Evolutionary conservation across 176 grass and related monocot genomes (phyloP).

Genomic region (Hordeum marinum): DNA sequence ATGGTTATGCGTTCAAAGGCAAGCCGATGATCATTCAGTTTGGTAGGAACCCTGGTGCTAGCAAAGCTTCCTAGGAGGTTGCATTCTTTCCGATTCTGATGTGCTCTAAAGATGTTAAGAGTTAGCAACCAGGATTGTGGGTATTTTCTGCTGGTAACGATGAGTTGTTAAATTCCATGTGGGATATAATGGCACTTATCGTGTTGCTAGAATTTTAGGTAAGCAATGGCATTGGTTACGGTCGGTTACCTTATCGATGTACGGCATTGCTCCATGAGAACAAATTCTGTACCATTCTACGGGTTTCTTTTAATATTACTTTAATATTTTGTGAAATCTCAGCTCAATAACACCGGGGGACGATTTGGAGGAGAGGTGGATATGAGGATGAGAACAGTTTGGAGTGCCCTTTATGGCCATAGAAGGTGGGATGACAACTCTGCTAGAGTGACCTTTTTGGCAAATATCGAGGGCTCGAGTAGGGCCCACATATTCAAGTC

Average conservation of each 20-base stretch:
- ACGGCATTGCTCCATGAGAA: not conserved
- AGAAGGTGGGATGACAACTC: no score
- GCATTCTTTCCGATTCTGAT: not conserved
- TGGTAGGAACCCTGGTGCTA: conserved; percentile 67
- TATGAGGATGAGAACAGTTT: no score
- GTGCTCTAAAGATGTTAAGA: not conserved
- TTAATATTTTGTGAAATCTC: no score
- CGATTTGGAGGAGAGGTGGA: no score
- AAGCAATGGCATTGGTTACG: not conserved
- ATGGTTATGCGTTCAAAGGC: conserved; percentile 85
- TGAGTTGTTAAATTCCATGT: not conserved
- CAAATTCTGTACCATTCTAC: not conserved
- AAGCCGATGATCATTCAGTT: conserved; percentile 96
- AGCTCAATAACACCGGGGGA: no score
- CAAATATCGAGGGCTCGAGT: no score
- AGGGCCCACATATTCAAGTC: no score
- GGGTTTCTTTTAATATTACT: no score
- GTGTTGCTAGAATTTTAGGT: not conserved
- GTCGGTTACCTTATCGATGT: not conserved
- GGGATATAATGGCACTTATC: not conserved
- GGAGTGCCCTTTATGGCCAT: no score
- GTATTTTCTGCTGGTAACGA: not conserved
- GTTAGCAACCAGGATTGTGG: not conserved
- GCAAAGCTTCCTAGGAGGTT: conserved; percentile 34
- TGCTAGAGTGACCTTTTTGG: no score